These are phyloP conservation scores for Monilinia vaccinii-corymbosi DNA, from an alignment of 2,329 filamentous ascomycete species.

Conservation along the genomic window DNA sequence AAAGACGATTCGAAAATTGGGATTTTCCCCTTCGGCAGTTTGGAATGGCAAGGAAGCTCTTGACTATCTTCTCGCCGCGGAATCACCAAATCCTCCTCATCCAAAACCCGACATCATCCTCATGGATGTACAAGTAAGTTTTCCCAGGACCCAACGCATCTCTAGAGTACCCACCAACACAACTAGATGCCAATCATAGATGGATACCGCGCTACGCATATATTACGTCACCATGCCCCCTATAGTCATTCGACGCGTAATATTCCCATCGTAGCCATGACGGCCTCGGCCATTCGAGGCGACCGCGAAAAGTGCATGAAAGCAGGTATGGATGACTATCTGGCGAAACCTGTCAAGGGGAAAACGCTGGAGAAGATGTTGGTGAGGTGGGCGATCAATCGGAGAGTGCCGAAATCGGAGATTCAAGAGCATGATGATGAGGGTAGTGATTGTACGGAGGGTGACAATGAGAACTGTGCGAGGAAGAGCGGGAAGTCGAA, in stretches of 20 bases:
- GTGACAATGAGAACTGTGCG: slow-evolving; percentile 12
- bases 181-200: slow-evolving; percentile 59
- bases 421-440: slow-evolving; percentile 10
- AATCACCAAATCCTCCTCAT: slow-evolving; percentile 24
- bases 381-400: slow-evolving; percentile 53
- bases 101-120: slow-evolving; percentile 60
- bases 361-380: slow-evolving; percentile 62
- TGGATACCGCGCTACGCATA: slow-evolving; percentile 68
- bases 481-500: background rate
- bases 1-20: slow-evolving; percentile 64
- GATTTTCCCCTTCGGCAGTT: slow-evolving; percentile 60
- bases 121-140: slow-evolving; percentile 56
- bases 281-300: slow-evolving; percentile 67
- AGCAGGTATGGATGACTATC: slow-evolving; percentile 66
- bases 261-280: slow-evolving; percentile 75
- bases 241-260: slow-evolving; percentile 51
- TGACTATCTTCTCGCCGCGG: slow-evolving; percentile 56
- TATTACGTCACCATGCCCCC: slow-evolving; percentile 57
- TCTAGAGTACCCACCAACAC: background rate
- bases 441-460: slow-evolving; percentile 22
- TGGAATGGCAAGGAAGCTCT: slow-evolving; percentile 75
- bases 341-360: slow-evolving; percentile 65
- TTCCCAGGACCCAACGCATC: background rate
- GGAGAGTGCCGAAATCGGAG: slow-evolving; percentile 24
- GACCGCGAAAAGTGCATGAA: slow-evolving; percentile 65